phyloP scores from a whole-genome alignment of 2,329 filamentous ascomycete genomes.

The Pestalotiopsis sp. region DNA sequence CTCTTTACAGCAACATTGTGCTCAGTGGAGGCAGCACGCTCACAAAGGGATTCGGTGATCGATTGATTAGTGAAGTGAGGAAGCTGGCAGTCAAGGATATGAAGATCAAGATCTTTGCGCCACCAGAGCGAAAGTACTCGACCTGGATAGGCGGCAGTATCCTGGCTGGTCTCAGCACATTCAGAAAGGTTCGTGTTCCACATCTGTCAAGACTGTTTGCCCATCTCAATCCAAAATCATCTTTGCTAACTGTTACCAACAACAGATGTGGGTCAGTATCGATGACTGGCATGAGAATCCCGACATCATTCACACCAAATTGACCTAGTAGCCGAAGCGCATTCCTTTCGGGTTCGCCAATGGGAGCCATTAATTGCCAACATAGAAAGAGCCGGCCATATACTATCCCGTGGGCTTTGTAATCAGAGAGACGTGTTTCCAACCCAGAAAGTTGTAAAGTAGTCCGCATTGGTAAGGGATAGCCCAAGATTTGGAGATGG shows the following conservation, averaged over 20 bases:
- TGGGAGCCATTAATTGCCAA: background rate
- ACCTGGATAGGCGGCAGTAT: constrained; percentile 99
- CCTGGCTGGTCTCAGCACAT: constrained; percentile 92
- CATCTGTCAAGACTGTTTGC: background rate
- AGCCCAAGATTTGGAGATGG: background rate
- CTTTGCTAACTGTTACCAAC: constrained; percentile 17
- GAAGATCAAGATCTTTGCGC: constrained; percentile 99
- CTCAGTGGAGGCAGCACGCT: constrained; percentile 94
- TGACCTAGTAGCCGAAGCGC: constrained; percentile 62
- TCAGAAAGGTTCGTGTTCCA: constrained; percentile 77
- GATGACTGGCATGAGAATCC: constrained; percentile 99
- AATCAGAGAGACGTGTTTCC: background rate
- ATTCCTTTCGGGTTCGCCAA: background rate
- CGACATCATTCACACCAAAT: constrained; percentile 98
- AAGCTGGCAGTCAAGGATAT: constrained; percentile 96
- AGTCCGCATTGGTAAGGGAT: background rate
- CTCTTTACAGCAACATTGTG: constrained; percentile 94
- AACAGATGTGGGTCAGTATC: constrained; percentile 98
- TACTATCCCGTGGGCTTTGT: background rate
- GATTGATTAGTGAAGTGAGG: constrained; percentile 89
- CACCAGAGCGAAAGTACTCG: constrained; percentile 96
- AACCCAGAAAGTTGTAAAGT: background rate
- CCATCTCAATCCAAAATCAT: constrained; percentile 19
- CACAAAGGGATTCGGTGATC: constrained; percentile 95
- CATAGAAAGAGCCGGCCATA: background rate